A percentile compares a stretch with the other conserved stretches of the same genome.
Conservation (phyloP, 2,329 filamentous ascomycete genomes). For the Fusarium annulatum region DNA sequence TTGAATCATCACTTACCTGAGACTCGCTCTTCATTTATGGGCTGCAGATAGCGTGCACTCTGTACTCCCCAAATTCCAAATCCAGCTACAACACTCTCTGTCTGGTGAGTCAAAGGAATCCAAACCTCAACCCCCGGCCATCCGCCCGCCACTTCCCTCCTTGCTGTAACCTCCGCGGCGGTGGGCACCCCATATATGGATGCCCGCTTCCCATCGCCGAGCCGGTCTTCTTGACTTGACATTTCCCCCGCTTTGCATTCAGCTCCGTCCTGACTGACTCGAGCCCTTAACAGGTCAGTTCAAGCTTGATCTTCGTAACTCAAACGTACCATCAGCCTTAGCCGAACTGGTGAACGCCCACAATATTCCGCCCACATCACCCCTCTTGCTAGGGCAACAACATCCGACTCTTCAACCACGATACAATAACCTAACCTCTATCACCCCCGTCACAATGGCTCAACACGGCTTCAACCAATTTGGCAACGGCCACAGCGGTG, state of each 20-base stretch:
- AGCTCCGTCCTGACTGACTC: conserved; percentile 33
- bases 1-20: conserved; percentile 2
- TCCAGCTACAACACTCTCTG: conserved; percentile 16
- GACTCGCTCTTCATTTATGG: conserved; percentile 36
- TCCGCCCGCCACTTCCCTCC: conserved; percentile 33
- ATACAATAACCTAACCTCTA: conserved; percentile 15
- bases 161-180: conserved; percentile 30
- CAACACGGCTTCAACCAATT: conserved; percentile 69
- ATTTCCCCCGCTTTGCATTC: conserved; percentile 30
- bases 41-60: conserved; percentile 31
- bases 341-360: conserved; percentile 40
- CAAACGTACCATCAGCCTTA: conserved; percentile 30
- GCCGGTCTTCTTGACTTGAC: conserved; percentile 22
- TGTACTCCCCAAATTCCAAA: not conserved
- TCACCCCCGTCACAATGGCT: conserved; percentile 56
- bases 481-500: conserved; percentile 63
- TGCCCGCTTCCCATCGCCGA: conserved; percentile 39
- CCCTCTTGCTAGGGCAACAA: conserved; percentile 37
- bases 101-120: conserved; percentile 40
- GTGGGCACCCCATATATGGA: conserved; percentile 38
- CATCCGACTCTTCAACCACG: conserved; percentile 26
- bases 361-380: conserved; percentile 41
- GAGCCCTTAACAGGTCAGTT: conserved; percentile 29
- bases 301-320: conserved; percentile 26
- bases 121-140: conserved; percentile 22